These are phyloP conservation scores for Grosmannia huntii DNA, from an alignment of 2,329 filamentous ascomycete species.

Conservation along the genomic window DNA sequence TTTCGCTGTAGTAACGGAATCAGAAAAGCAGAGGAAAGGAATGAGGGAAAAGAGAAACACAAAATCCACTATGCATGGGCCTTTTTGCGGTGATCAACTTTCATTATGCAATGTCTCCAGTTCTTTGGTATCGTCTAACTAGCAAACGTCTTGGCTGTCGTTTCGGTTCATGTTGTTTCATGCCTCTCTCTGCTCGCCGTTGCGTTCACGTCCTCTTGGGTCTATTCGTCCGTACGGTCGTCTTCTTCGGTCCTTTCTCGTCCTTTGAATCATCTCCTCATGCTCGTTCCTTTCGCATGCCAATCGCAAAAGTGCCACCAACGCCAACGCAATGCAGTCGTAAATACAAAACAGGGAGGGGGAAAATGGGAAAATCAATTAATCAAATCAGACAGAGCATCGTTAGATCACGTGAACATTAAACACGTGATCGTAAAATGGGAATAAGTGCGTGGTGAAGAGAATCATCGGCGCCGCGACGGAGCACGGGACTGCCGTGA, in stretches of 20 bases:
- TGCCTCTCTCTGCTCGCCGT: not conserved
- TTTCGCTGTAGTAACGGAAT: not conserved
- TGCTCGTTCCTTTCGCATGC: too few species aligned
- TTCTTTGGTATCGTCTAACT: not conserved
- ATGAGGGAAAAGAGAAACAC: not conserved
- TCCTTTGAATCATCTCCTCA: too few species aligned
- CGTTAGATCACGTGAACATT: not conserved
- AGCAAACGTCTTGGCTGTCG: too few species aligned
- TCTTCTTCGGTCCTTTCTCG: not conserved
- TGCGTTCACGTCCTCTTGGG: not conserved
- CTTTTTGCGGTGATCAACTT: not conserved
- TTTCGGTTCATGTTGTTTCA: not conserved
- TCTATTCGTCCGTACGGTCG: not conserved
- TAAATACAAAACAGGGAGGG: not conserved
- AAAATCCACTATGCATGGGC: not conserved
- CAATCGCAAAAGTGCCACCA: not conserved
- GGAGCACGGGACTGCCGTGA: constrained; percentile 3
- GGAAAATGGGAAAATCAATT: not conserved
- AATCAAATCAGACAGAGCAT: not conserved
- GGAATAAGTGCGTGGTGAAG: not conserved
- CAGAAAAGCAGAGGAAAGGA: constrained; percentile 1
- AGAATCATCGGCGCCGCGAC: not conserved
- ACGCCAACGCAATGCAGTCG: not conserved
- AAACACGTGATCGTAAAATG: not conserved
- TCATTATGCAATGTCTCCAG: not conserved